Percentiles rank a stretch among this genome's conserved stretches.
Evolutionary conservation across 225 moss, liverwort and hornwort species (phyloP).

Genomic region (Anthoceros angustus): DNA sequence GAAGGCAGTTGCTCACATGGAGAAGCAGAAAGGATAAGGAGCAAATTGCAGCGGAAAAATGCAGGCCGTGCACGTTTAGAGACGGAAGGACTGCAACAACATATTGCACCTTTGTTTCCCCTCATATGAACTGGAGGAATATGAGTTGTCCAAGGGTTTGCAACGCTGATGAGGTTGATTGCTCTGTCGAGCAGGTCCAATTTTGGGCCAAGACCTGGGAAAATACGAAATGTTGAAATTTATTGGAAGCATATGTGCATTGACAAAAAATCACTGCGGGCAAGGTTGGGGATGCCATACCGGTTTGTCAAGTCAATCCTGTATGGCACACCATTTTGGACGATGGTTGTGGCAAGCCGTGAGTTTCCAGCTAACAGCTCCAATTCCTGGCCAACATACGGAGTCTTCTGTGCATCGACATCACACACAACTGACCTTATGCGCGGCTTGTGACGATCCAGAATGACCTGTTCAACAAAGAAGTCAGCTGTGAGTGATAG

Average conservation of each 20-base stretch:
- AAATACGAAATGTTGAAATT: not conserved
- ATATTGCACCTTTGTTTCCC: no score
- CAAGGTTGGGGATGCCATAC: not conserved
- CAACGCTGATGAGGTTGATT: not conserved
- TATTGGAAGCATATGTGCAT: not conserved
- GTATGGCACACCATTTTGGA: constrained; percentile 58
- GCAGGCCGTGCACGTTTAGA: no score
- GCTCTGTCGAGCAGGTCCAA: not conserved
- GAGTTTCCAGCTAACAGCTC: constrained; percentile 87
- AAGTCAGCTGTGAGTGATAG: constrained; percentile 4
- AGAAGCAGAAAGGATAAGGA: no score
- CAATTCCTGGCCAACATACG: constrained; percentile 55
- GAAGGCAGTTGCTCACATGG: no score
- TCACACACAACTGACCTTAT: constrained; percentile 76
- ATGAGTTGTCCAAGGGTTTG: no score
- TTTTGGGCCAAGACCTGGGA: not conserved
- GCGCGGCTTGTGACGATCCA: constrained; percentile 67
- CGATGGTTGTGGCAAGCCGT: constrained; percentile 66
- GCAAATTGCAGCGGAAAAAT: no score
- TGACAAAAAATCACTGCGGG: not conserved
- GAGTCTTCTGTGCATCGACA: constrained; percentile 37
- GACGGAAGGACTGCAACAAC: no score
- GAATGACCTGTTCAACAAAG: constrained; percentile 37
- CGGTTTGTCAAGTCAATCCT: constrained; percentile 48
- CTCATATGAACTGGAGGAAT: no score